Evolutionary conservation across 352 stramenopile genomes (phyloP).

Genomic region (Phytophthora hibernalis): DNA sequence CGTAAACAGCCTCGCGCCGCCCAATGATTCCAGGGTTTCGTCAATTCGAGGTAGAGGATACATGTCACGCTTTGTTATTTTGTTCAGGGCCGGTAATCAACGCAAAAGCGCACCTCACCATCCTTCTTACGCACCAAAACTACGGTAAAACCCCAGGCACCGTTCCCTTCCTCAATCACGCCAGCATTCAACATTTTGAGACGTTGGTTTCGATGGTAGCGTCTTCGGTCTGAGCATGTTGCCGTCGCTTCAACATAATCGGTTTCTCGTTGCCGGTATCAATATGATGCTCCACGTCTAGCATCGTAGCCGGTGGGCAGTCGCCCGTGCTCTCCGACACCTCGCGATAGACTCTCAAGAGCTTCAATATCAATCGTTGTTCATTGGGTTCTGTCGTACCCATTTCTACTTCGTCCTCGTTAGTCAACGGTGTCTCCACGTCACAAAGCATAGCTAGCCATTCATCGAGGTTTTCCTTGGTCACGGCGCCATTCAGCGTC

Average conservation of each 20-base stretch:
- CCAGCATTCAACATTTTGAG: constrained; percentile 18
- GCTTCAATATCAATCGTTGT: constrained; percentile 9
- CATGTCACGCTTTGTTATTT: too few relatives aligned
- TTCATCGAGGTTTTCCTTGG: neutral
- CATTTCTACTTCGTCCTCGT: constrained; percentile 14
- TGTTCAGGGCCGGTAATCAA: too few relatives aligned
- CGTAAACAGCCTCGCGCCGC: neutral
- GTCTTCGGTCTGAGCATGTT: constrained; percentile 15
- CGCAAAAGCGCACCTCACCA: too few relatives aligned
- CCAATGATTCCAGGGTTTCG: neutral
- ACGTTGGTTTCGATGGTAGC: constrained; percentile 12
- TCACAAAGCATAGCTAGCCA: constrained; percentile 5
- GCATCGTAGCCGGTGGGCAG: constrained; percentile 18
- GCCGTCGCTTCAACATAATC: constrained; percentile 11
- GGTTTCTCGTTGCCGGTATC: constrained; percentile 13
- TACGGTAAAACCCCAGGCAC: constrained; percentile 24
- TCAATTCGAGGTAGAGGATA: too few relatives aligned
- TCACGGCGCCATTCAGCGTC: constrained; percentile 9
- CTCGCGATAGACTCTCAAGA: constrained; percentile 16
- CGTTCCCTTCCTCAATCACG: constrained; percentile 19
- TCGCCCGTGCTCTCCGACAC: constrained; percentile 2
- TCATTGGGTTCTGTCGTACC: constrained; percentile 1
- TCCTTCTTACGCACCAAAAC: too few relatives aligned
- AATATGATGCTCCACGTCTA: constrained; percentile 28
- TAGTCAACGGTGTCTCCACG: neutral